Evolutionary conservation across 1,284 basidiomycete species (phyloP), one percentile per base, ranked within the genome.

Genomic region (Golubevia sp.): DNA sequence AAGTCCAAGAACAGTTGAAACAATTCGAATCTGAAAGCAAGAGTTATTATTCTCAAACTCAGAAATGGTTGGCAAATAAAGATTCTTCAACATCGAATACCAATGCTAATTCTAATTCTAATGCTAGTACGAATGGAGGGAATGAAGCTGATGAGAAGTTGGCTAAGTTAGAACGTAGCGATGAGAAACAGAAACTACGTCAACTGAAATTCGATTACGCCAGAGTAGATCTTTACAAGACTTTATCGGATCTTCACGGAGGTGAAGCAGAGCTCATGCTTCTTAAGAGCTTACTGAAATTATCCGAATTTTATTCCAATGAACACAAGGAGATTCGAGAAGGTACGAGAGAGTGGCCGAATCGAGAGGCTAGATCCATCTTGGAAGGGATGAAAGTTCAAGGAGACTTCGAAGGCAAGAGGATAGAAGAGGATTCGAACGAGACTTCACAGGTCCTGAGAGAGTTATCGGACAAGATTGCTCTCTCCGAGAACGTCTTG

Each of bases 181-280:
- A 78, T 30, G 74, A 74, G n/a, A 72, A 76, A 67, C 75, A 77
- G 38, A 69, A 64, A 50, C 26, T 73, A 21, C 62, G 75, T 11
- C 69, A 77, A 54, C 55, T 69, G 26, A 65, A 66, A 11, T 77
- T 77, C 62, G 65, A 70, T 49, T 60, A 67, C 18, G 68, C 73
- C 0, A 62, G 75, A 4, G 56, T 73, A 15, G 73, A 77, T 24
- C 59, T 76, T 23, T 73, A 62, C 38, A 23, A 49, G 18, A 20
- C 54, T 34, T 38, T 67, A 4, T 49, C 55, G 26, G 52, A 55
- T 24, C 52, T 77, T 27, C 73, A 77, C 44, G 75, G 73, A 2
- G 73, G 75, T 18, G 59, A 58, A 49, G 61, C 67, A 18, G 75
- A 77, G 54, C 60, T 71, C 3, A 56, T 69, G 8, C 52, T 76